These are phyloP conservation scores for Amauroascus verrucosus DNA, from an alignment of 2,329 filamentous ascomycete species.

Conservation along the genomic window DNA sequence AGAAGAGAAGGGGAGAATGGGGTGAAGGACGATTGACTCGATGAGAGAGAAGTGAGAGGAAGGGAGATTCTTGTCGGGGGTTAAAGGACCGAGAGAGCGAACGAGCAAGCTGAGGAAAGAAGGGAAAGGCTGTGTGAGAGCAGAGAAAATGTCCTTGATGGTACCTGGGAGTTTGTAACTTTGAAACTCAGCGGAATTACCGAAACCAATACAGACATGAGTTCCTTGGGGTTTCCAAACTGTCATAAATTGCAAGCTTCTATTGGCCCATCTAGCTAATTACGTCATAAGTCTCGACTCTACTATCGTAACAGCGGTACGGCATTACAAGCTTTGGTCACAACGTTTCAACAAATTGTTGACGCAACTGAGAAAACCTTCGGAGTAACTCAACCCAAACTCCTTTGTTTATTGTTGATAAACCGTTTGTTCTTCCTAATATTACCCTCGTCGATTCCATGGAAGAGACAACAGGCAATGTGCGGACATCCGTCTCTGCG, in stretches of 20 bases:
- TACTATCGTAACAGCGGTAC: background rate
- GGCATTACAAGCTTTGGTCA: constrained; percentile 5
- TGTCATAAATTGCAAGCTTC: background rate
- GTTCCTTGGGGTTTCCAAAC: background rate
- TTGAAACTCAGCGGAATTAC: background rate
- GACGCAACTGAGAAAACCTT: background rate
- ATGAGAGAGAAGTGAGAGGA: constrained; percentile 9
- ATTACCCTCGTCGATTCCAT: too few relatives aligned
- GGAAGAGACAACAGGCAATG: too few relatives aligned
- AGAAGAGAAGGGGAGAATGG: background rate
- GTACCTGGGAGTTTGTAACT: background rate
- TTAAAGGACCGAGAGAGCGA: background rate
- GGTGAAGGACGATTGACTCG: too few relatives aligned
- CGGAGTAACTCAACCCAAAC: background rate
- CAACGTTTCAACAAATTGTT: constrained; percentile 11
- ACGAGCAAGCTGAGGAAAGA: background rate
- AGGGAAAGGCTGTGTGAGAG: background rate
- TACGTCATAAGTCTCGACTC: constrained; percentile 1
- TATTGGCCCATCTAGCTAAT: background rate
- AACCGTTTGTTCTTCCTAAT: background rate
- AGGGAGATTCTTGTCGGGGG: constrained; percentile 5
- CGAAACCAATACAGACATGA: background rate
- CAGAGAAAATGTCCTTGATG: background rate
- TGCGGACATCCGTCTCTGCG: too few relatives aligned
- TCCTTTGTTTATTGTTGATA: background rate